phyloP scores from a whole-genome alignment of 176 grass and related monocot species.

The Olyra latifolia region DNA sequence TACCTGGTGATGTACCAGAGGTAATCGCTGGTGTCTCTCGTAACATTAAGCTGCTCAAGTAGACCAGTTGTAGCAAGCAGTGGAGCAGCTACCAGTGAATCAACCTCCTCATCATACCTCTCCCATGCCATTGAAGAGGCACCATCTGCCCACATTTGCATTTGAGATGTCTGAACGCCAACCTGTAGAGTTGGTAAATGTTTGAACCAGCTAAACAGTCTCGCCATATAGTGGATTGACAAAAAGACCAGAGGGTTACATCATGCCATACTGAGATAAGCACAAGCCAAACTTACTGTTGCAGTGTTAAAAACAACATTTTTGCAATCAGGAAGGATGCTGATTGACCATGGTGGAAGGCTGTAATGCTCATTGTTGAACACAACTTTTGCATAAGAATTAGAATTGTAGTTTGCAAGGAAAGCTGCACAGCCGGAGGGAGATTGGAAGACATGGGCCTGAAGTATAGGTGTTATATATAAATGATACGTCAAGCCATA shows the following conservation, averaged over 20 bases:
- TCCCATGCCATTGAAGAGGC: slow-evolving; percentile 82
- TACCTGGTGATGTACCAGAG: slow-evolving; percentile 98
- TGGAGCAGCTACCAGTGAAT: slow-evolving; percentile 71
- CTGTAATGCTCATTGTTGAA: slow-evolving; percentile 91
- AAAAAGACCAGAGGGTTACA: not conserved
- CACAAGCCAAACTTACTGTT: slow-evolving; percentile 61
- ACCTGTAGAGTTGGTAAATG: slow-evolving; percentile 45
- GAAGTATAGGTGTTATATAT: slow-evolving; percentile 25
- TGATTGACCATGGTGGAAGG: slow-evolving; percentile 99
- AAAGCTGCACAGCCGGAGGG: slow-evolving; percentile 85
- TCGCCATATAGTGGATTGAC: not conserved
- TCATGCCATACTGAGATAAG: not conserved
- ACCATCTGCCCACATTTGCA: slow-evolving; percentile 87
- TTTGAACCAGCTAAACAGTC: slow-evolving; percentile 29
- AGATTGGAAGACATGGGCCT: slow-evolving; percentile 87
- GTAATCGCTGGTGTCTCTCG: slow-evolving; percentile 87
- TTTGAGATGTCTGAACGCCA: slow-evolving; percentile 97
- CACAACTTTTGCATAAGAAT: slow-evolving; percentile 67
- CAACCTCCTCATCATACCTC: slow-evolving; percentile 89
- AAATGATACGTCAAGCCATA: slow-evolving; percentile 25
- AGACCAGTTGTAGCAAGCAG: slow-evolving; percentile 68
- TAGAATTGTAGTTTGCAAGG: slow-evolving; percentile 86
- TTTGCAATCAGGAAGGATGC: slow-evolving; percentile 97
- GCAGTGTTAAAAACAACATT: slow-evolving; percentile 95
- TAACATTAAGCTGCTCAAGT: slow-evolving; percentile 95